Percentiles rank a stretch among this genome's conserved stretches.
Evolutionary conservation across 78 protist species (phyloP).

Genomic region (Dictyostelium firmibasis): DNA sequence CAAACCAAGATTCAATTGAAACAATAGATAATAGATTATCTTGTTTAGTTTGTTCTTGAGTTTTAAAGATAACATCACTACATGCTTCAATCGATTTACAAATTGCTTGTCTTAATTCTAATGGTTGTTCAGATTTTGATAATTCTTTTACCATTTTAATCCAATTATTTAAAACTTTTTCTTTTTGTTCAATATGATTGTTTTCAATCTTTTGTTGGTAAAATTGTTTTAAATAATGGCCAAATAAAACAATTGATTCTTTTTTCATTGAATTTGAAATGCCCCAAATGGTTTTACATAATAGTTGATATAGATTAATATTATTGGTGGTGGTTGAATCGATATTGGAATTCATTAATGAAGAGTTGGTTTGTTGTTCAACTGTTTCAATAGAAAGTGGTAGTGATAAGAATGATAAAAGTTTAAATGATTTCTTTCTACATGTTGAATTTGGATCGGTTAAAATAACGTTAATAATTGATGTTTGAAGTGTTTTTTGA

Average conservation of each 20-base stretch:
- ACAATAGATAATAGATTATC: background rate
- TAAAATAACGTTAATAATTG: background rate
- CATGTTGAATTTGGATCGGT: conserved; percentile 12
- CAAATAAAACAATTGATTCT: conserved; percentile 55
- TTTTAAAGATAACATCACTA: background rate
- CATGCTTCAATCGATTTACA: conserved; percentile 3
- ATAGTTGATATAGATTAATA: background rate
- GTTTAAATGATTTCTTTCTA: conserved; percentile 16
- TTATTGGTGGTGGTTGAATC: background rate
- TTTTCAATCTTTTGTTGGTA: background rate
- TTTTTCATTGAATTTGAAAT: conserved; percentile 23
- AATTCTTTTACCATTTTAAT: conserved; percentile 2
- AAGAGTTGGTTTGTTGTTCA: background rate
- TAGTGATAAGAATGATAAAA: background rate
- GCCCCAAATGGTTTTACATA: background rate
- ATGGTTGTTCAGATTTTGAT: conserved; percentile 22
- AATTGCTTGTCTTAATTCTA: conserved; percentile 38
- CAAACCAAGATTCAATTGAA: conserved; percentile 46
- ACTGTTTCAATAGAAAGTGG: conserved; percentile 5
- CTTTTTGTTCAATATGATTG: background rate
- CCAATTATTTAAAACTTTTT: conserved; percentile 13
- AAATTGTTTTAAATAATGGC: conserved; percentile 38
- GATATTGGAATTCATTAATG: background rate
- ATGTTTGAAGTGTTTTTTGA: conserved; percentile 18
- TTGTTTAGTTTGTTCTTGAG: background rate